Evolutionary conservation across 2,329 filamentous ascomycete genomes (phyloP).

Genomic region (Aspergillus sp.): DNA sequence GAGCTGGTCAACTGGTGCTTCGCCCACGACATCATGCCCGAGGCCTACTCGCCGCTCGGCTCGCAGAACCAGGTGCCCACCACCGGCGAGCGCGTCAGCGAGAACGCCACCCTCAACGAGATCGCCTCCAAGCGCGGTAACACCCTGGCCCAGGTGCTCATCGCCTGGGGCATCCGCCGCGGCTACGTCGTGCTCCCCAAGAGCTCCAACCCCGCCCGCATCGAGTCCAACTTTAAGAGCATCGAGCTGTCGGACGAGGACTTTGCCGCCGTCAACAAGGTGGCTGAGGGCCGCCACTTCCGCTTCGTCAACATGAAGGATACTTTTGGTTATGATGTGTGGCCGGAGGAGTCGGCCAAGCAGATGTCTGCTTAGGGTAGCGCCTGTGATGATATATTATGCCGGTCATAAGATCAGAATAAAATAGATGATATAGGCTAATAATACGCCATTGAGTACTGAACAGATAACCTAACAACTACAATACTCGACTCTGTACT

Average conservation of each 20-base stretch:
- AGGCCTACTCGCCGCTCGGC: slow-evolving; percentile 51
- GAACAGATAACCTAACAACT: no score
- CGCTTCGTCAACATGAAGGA: slow-evolving; percentile 83
- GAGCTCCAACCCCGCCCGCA: slow-evolving; percentile 65
- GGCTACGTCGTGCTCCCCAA: slow-evolving; percentile 70
- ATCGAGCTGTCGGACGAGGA: slow-evolving; percentile 59
- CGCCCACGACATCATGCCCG: slow-evolving; percentile 39
- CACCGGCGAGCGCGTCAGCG: slow-evolving; percentile 65
- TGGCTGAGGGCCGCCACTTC: slow-evolving; percentile 64
- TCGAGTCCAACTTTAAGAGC: slow-evolving; percentile 66
- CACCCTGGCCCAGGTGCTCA: slow-evolving; percentile 60
- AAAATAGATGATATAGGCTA: slow-evolving; percentile 1
- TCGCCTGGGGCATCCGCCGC: slow-evolving; percentile 65
- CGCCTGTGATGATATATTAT: slow-evolving; percentile 9
- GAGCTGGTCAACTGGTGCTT: slow-evolving; percentile 45
- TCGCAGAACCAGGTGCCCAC: slow-evolving; percentile 68
- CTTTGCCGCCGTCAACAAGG: slow-evolving; percentile 60
- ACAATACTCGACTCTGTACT: no score
- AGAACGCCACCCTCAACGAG: slow-evolving; percentile 58
- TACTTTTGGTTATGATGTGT: slow-evolving; percentile 72
- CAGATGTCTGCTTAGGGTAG: slow-evolving; percentile 28
- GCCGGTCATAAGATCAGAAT: slow-evolving; percentile 18
- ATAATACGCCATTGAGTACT: not conserved
- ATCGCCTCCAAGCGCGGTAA: slow-evolving; percentile 59
- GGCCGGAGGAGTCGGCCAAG: slow-evolving; percentile 56